phyloP scores from a whole-genome alignment of 164 flowering plant genomes.

The Macadamia integrifolia region DNA sequence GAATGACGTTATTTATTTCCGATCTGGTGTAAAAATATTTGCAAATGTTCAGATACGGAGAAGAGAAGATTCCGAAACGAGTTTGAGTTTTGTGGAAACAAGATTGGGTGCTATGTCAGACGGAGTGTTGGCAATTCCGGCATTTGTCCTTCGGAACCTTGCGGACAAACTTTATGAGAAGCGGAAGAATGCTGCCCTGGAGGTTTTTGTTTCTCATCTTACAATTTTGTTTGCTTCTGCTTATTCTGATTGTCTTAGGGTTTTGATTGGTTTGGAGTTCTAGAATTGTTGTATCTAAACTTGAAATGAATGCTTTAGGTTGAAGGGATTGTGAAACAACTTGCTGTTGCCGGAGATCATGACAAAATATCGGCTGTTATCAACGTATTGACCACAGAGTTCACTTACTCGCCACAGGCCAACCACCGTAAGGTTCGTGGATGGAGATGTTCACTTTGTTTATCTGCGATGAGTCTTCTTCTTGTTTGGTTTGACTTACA shows the following conservation, averaged over 20 bases:
- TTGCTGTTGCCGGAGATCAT: slow-evolving; percentile 66
- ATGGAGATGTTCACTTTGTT: not conserved
- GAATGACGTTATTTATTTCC: not conserved
- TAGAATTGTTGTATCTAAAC: not conserved
- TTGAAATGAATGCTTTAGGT: slow-evolving; percentile 36
- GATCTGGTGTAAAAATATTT: slow-evolving; percentile 6
- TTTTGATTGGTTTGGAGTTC: slow-evolving; percentile 11
- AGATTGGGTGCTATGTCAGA: slow-evolving; percentile 43
- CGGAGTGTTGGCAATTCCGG: slow-evolving; percentile 53
- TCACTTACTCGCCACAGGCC: slow-evolving; percentile 71
- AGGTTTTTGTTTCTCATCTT: slow-evolving; percentile 22
- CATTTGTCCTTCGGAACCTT: slow-evolving; percentile 71
- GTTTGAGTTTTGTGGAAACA: not conserved
- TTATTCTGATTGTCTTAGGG: not conserved
- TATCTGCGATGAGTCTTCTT: not conserved
- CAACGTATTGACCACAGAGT: slow-evolving; percentile 68
- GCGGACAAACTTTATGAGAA: slow-evolving; percentile 95
- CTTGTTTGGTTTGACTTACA: not conserved
- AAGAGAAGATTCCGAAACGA: slow-evolving; percentile 25
- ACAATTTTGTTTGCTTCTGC: not conserved
- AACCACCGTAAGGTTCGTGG: slow-evolving; percentile 79
- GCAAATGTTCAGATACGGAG: slow-evolving; percentile 24
- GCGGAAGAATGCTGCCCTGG: slow-evolving; percentile 96
- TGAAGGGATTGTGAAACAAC: slow-evolving; percentile 88
- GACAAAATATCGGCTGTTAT: slow-evolving; percentile 79